Conservation (phyloP, 441 rosid genomes). For the Arabidopsis hybrid region DNA sequence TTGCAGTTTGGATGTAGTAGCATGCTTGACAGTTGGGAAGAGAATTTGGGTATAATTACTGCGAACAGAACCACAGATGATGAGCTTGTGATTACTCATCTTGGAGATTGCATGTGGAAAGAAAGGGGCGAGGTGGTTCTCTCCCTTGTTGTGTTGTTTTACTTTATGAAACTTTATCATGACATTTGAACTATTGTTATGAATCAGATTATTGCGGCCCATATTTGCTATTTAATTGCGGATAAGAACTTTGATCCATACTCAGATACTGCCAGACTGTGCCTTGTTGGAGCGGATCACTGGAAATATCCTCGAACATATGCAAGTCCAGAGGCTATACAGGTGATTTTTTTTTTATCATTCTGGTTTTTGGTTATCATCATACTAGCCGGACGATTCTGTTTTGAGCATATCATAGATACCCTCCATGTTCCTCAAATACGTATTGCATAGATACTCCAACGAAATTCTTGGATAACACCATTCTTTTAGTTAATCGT, state of each 20-base stretch:
- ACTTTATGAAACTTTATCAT: constrained; percentile 29
- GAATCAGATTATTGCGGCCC: constrained; percentile 89
- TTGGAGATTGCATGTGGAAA: constrained; percentile 98
- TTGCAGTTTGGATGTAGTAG: constrained; percentile 70
- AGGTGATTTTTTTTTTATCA: constrained; percentile 57
- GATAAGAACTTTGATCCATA: constrained; percentile 95
- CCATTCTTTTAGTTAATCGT: background rate
- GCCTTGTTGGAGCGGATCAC: constrained; percentile 98
- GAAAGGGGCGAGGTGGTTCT: constrained; percentile 88
- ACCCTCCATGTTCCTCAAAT: constrained; percentile 18
- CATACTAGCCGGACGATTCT: constrained; percentile 14
- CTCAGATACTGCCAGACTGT: constrained; percentile 91
- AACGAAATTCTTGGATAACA: background rate
- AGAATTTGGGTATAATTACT: constrained; percentile 94
- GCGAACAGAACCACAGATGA: constrained; percentile 97
- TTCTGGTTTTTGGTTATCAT: constrained; percentile 13
- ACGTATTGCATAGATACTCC: constrained; percentile 1
- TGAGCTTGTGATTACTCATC: constrained; percentile 95
- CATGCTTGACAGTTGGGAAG: constrained; percentile 99
- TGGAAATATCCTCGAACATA: constrained; percentile 93
- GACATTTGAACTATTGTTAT: constrained; percentile 38
- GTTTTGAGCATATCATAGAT: constrained; percentile 21
- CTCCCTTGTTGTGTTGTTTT: constrained; percentile 36
- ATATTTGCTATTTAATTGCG: constrained; percentile 92
- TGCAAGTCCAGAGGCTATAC: constrained; percentile 93